Evolutionary conservation across 345 rosid genomes (phyloP).

Genomic region (Gossypium rotundifolium): DNA sequence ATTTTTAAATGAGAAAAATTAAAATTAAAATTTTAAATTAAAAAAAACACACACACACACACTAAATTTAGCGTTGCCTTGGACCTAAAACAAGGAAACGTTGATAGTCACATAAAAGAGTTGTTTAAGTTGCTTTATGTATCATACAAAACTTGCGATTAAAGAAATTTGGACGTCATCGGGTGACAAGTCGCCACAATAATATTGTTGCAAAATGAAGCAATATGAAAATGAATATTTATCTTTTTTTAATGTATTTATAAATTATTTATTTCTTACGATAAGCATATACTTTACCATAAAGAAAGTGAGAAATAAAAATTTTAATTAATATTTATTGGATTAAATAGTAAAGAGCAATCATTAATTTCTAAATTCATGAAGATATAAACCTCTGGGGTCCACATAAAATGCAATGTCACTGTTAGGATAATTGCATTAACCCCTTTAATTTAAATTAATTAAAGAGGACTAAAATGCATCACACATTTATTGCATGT

Average conservation of each 20-base stretch:
- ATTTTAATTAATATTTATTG: no score
- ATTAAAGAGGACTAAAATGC: not conserved
- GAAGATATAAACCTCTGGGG: not conserved
- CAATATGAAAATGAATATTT: not conserved
- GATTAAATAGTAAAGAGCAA: no score
- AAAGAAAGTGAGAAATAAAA: no score
- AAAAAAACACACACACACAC: no score
- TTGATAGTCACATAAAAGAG: not conserved
- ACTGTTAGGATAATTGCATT: not conserved
- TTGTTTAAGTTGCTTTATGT: not conserved
- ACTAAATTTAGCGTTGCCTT: not conserved
- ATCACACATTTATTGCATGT: not conserved
- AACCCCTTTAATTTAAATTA: not conserved
- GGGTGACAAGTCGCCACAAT: slow-evolving; percentile 26
- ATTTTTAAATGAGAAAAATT: no score
- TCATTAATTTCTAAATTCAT: no score
- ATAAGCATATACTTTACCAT: no score
- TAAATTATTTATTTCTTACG: no score
- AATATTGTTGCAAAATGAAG: not conserved
- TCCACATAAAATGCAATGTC: not conserved
- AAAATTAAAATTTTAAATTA: no score
- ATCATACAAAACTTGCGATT: slow-evolving; percentile 17
- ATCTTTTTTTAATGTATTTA: no score
- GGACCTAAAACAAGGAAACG: not conserved
- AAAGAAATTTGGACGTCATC: slow-evolving; percentile 21